Conservation (phyloP, 345 rosid genomes). For the Durio zibethinus region DNA sequence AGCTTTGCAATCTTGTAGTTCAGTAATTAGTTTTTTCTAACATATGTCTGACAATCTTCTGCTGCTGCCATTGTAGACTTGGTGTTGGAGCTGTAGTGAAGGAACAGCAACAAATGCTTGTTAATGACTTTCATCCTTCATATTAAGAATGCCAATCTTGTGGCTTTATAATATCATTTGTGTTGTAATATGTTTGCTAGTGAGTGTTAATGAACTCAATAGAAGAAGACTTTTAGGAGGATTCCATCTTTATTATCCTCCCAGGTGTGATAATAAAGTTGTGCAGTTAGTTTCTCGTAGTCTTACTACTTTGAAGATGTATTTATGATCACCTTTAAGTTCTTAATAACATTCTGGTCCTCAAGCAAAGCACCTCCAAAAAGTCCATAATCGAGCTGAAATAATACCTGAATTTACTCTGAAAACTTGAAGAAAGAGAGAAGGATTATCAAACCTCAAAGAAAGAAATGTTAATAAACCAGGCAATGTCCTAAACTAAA, state of each 20-base stretch:
- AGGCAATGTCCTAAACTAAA: slow-evolving; percentile 24
- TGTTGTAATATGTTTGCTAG: slow-evolving; percentile 32
- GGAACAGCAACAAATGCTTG: slow-evolving; percentile 13
- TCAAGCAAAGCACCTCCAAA: slow-evolving; percentile 3
- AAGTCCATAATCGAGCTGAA: not conserved
- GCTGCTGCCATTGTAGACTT: slow-evolving; percentile 51
- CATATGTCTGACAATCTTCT: slow-evolving; percentile 25
- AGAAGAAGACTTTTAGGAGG: slow-evolving; percentile 17
- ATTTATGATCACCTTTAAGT: slow-evolving; percentile 9
- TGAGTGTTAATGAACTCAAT: slow-evolving; percentile 23
- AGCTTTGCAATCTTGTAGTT: not conserved
- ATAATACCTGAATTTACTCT: not conserved
- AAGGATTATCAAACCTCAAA: slow-evolving; percentile 24
- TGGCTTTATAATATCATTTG: slow-evolving; percentile 29
- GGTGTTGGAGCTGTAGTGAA: slow-evolving; percentile 82
- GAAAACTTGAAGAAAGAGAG: slow-evolving; percentile 4
- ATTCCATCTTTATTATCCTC: slow-evolving; percentile 27
- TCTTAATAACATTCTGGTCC: not conserved
- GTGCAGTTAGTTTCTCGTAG: slow-evolving; percentile 16
- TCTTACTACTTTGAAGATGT: slow-evolving; percentile 11
- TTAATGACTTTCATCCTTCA: slow-evolving; percentile 6
- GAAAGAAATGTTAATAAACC: not conserved
- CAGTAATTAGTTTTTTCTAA: not conserved
- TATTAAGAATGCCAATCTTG: slow-evolving; percentile 26
- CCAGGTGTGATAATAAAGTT: slow-evolving; percentile 34